These are phyloP conservation scores for Russula ochroleuca DNA, from an alignment of 768 basidiomycete genomes.

Conservation along the genomic window DNA sequence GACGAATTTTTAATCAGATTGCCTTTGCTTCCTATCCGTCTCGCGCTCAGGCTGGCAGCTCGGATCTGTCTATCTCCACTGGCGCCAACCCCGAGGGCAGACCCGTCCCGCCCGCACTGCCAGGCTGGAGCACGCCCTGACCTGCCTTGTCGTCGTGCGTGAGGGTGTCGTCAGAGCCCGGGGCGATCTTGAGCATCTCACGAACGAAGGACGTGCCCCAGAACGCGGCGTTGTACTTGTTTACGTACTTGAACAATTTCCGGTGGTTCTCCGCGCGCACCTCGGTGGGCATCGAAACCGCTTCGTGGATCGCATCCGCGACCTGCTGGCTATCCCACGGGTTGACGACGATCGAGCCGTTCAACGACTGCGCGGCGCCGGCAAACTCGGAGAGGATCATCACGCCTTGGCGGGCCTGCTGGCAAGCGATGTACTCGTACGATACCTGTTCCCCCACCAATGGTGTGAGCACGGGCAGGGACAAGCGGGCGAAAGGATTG, in stretches of 20 bases:
- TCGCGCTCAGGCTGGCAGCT: not conserved
- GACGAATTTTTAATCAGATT: not conserved
- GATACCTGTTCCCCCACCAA: constrained; percentile 60
- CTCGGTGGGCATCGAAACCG: constrained; percentile 81
- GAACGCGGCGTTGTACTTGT: constrained; percentile 89
- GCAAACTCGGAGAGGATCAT: constrained; percentile 99
- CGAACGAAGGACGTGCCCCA: constrained; percentile 89
- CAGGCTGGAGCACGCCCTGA: constrained; percentile 33
- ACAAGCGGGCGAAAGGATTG: constrained; percentile 31
- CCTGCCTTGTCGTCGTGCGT: constrained; percentile 30
- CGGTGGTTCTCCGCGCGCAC: constrained; percentile 87
- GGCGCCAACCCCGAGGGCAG: constrained; percentile 9
- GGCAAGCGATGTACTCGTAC: constrained; percentile 97
- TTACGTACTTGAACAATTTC: constrained; percentile 95
- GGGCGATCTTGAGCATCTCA: constrained; percentile 65
- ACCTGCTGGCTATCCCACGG: constrained; percentile 99
- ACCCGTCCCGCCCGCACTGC: constrained; percentile 29
- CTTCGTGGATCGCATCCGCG: constrained; percentile 94
- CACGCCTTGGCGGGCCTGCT: constrained; percentile 86
- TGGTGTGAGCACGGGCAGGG: constrained; percentile 3
- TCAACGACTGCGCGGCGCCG: constrained; percentile 92
- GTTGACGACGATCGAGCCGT: constrained; percentile 96
- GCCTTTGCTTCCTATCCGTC: not conserved
- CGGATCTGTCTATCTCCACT: constrained; percentile 12
- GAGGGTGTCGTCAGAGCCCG: constrained; percentile 22